Conservation (phyloP, 768 basidiomycete species). For the Rhodotorula diobovata region DNA sequence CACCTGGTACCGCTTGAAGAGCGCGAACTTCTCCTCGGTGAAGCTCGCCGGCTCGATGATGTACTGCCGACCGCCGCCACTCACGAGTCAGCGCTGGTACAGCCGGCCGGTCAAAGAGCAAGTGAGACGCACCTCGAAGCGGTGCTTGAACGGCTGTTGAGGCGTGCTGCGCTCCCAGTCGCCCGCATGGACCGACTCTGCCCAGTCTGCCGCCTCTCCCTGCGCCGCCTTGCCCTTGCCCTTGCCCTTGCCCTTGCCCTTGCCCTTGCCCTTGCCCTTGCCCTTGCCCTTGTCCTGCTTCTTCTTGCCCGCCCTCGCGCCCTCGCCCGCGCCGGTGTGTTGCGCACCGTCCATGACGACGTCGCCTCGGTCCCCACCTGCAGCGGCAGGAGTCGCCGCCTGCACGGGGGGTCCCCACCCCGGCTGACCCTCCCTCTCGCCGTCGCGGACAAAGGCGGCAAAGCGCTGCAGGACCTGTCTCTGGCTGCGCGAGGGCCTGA, state of each 20-base stretch:
- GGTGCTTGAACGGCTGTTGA: constrained; percentile 29
- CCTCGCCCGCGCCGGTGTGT: not conserved
- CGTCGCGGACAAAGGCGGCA: constrained; percentile 63
- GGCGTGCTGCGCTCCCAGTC: constrained; percentile 13
- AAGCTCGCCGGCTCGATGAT: constrained; percentile 67
- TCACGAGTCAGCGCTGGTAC: too few species aligned
- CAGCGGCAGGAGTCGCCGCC: not conserved
- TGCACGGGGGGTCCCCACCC: constrained; percentile 32
- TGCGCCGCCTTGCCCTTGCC: constrained; percentile 41
- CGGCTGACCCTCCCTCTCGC: constrained; percentile 41
- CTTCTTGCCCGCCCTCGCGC: constrained; percentile 45
- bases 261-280: constrained; percentile 43
- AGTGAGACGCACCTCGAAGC: constrained; percentile 53
- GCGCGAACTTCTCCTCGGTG: constrained; percentile 72
- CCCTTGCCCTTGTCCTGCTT: constrained; percentile 26
- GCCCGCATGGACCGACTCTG: constrained; percentile 4
- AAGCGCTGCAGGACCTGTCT: constrained; percentile 74
- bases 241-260: constrained; percentile 41
- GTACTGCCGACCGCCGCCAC: too few species aligned
- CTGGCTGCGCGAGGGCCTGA: constrained; percentile 68
- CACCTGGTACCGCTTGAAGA: constrained; percentile 67
- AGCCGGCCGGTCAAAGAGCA: constrained; percentile 59
- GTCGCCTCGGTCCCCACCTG: not conserved
- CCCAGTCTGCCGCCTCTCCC: constrained; percentile 29
- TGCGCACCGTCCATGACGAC: constrained; percentile 43